A percentile compares a stretch with the other conserved stretches of the same genome.
phyloP scores from a whole-genome alignment of 495 filamentous ascomycete species.

The Penicillium riverlandense region DNA sequence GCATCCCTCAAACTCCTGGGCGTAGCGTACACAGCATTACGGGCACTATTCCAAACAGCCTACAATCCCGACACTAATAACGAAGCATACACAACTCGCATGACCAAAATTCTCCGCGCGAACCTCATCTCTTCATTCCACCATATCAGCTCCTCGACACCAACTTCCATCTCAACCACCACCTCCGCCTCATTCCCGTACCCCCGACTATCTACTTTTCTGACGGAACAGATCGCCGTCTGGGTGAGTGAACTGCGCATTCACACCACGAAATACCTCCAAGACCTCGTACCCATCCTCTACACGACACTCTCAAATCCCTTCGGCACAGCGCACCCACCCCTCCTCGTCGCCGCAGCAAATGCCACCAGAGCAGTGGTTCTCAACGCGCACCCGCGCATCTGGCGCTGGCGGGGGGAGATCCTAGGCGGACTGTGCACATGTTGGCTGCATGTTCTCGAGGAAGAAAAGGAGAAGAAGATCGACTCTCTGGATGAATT shows the following conservation, averaged over 20 bases:
- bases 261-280: conserved; percentile 65
- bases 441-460: conserved; percentile 58
- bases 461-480: conserved; percentile 28
- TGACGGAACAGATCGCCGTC: conserved; percentile 48
- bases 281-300: conserved; percentile 64
- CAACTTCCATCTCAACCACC: conserved; percentile 26
- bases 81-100: conserved; percentile 11
- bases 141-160: conserved; percentile 39
- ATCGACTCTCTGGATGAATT: conserved; percentile 19
- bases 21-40: conserved; percentile 60
- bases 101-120: conserved; percentile 29
- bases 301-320: conserved; percentile 60
- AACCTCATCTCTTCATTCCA: conserved; percentile 41
- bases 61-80: conserved; percentile 14
- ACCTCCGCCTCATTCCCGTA: conserved; percentile 41
- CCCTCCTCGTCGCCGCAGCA: conserved; percentile 47
- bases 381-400: conserved; percentile 65
- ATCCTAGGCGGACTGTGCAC: conserved; percentile 55
- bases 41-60: conserved; percentile 46
- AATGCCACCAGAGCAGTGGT: conserved; percentile 51
- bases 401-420: conserved; percentile 60
- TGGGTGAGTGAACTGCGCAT: conserved; percentile 59
- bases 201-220: conserved; percentile 38
- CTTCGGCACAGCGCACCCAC: conserved; percentile 52
- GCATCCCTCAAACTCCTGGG: conserved; percentile 60